These are phyloP conservation scores for Saturnispora silvae DNA, from an alignment of 805 yeast species.

Conservation along the genomic window DNA sequence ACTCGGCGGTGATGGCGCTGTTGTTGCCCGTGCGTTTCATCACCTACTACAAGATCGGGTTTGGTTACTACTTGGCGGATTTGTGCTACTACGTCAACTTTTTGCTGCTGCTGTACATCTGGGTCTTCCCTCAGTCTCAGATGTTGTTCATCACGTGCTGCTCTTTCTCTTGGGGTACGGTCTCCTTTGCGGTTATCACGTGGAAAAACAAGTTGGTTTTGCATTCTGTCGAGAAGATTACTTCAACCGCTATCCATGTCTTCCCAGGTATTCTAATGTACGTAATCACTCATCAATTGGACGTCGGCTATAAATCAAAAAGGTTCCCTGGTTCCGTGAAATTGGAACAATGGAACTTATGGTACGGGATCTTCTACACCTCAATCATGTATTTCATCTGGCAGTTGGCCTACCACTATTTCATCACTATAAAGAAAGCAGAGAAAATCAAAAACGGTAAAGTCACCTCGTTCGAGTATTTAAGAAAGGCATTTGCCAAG, in stretches of 20 bases:
- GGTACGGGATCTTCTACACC: slow-evolving; percentile 65
- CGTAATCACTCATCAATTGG: slow-evolving; percentile 72
- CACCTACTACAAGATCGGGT: slow-evolving; percentile 68
- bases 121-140: slow-evolving; percentile 72
- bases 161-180: slow-evolving; percentile 79
- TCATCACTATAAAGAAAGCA: slow-evolving; percentile 71
- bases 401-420: slow-evolving; percentile 87
- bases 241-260: slow-evolving; percentile 82
- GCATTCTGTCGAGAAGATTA: slow-evolving; percentile 86
- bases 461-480: slow-evolving; percentile 77
- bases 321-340: slow-evolving; percentile 78
- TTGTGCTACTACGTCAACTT: slow-evolving; percentile 84
- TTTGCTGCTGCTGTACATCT: slow-evolving; percentile 56
- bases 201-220: slow-evolving; percentile 92
- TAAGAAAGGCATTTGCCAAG: slow-evolving; percentile 61
- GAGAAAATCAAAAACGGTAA: slow-evolving; percentile 78
- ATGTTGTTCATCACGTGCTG: slow-evolving; percentile 73
- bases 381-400: slow-evolving; percentile 75
- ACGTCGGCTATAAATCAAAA: slow-evolving; percentile 33
- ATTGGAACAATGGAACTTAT: slow-evolving; percentile 60
- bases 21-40: slow-evolving; percentile 80
- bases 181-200: slow-evolving; percentile 87
- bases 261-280: slow-evolving; percentile 85
- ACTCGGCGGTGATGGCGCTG: slow-evolving; percentile 47
- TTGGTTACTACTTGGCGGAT: slow-evolving; percentile 84